Conservation (phyloP, 2,329 filamentous ascomycete species). For the Tolypocladium tundrense region DNA sequence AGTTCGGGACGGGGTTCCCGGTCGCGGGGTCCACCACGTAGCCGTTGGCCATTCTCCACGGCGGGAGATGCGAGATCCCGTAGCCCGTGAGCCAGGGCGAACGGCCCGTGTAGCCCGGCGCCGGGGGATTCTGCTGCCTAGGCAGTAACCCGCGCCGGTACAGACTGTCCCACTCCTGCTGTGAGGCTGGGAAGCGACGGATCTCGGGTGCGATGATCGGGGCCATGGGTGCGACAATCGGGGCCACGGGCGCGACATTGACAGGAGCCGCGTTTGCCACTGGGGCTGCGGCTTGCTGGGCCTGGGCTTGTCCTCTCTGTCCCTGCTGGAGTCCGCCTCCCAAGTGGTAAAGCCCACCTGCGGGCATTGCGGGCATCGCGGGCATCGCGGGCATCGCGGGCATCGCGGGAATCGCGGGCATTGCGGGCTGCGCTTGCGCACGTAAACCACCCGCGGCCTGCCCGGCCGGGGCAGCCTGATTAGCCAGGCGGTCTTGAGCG, state of each 20-base stretch:
- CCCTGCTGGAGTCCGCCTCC: background rate
- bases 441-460: background rate
- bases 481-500: background rate
- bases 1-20: background rate
- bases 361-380: background rate
- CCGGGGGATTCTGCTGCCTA: background rate
- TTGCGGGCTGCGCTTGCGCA: background rate
- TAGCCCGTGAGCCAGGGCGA: background rate
- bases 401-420: background rate
- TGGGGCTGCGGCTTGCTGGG: background rate
- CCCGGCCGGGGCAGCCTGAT: background rate
- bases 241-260: background rate
- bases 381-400: background rate
- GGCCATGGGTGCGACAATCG: background rate
- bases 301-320: background rate
- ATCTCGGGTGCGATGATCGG: background rate
- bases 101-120: background rate
- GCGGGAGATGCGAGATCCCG: background rate
- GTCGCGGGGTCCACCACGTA: background rate
- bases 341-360: background rate
- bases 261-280: background rate
- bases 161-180: background rate
- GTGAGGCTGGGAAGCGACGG: background rate
- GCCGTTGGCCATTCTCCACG: background rate
- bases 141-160: background rate